Base-by-base conservation (phyloP, 1,284 basidiomycete genomes). In the Papiliotrema flavescens region DNA sequence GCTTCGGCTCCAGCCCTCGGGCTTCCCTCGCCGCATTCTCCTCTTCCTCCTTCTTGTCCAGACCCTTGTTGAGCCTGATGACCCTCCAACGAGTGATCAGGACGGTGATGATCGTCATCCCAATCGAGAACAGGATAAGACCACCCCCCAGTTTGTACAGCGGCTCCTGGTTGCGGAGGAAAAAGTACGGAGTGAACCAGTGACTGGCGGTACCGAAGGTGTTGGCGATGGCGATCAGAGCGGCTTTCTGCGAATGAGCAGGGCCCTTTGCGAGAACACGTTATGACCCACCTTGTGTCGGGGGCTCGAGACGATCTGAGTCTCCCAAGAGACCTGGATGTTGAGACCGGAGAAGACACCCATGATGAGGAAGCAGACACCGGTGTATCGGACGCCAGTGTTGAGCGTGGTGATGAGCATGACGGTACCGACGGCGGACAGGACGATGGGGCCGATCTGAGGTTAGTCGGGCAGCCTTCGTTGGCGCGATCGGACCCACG, bases 301-400 rank as follows among this genome's bases (percentile, higher is more conserved):
- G 6, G 55, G 55, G 13, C 46, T 34, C 26, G 55, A 51, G 11
- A 57, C 55, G 44, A 57, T 51, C 36, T 57, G 55, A n/a, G 55
- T 47, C 34, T 35, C 41, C 55, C 55, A 57, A 8, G 55, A 57
- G 34, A 57, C 51, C 43, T 57, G 55, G 23, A 57, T 57, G 47
- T 57, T 57, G 55, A 57, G 55, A 48, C 55, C 55, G 32, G 55
- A 57, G 32, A 57, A 57, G 43, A 57, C 55, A 57, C 55, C 55
- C 55, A 57, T 57, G 44, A 57, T 57, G 39, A 57, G 55, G 55
- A 57, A 57, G 44, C 55, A 57, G 47, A 57, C 55, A 49, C 55
- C 55, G 36, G 55, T 57, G 51, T 57, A 57, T 40, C 55, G 45
- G 9, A 57, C 55, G 7, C 55, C 55, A 22, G 53, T 39, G 42